Percentiles rank a stretch among this genome's conserved stretches.
These are phyloP conservation scores for Mortierella sp. DNA, from an alignment of 371 early-diverging fungal species.

Conservation along the genomic window DNA sequence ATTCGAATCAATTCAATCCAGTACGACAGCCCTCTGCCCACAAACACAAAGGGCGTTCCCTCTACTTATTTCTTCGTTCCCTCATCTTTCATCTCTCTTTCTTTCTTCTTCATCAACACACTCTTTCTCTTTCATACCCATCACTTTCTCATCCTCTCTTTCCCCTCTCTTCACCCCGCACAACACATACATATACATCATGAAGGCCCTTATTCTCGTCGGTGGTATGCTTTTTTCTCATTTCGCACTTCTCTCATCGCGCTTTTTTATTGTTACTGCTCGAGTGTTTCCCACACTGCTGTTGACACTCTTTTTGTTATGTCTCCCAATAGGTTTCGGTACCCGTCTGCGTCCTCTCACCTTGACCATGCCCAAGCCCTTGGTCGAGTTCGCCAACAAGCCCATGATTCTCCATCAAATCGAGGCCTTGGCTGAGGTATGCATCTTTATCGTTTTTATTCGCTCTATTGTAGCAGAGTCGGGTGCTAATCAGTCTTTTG, in stretches of 20 bases:
- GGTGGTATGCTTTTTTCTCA: slow-evolving; percentile 79
- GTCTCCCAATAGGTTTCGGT: slow-evolving; percentile 87
- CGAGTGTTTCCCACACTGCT: background rate
- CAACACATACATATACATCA: slow-evolving; percentile 53
- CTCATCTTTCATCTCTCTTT: slow-evolving; percentile 16
- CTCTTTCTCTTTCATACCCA: background rate
- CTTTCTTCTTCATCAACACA: background rate
- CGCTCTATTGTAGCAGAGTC: background rate
- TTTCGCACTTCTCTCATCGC: background rate
- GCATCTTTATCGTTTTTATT: slow-evolving; percentile 6
- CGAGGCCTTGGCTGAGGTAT: slow-evolving; percentile 95
- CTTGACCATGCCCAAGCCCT: slow-evolving; percentile 98
- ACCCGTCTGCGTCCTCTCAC: slow-evolving; percentile 99
- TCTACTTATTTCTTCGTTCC: background rate
- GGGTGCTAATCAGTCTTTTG: background rate
- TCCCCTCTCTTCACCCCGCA: background rate
- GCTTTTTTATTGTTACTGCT: background rate
- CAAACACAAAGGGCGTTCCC: background rate
- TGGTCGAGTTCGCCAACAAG: slow-evolving; percentile 99
- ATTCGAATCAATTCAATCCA: background rate
- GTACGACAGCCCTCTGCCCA: background rate
- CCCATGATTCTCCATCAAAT: slow-evolving; percentile 99
- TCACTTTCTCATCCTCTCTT: background rate
- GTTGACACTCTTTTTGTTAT: background rate
- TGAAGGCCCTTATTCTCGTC: slow-evolving; percentile 99